Percentiles rank a stretch among this genome's conserved stretches.
These are phyloP conservation scores for Pisolithus marmoratus DNA, from an alignment of 768 basidiomycete species.

Conservation along the genomic window DNA sequence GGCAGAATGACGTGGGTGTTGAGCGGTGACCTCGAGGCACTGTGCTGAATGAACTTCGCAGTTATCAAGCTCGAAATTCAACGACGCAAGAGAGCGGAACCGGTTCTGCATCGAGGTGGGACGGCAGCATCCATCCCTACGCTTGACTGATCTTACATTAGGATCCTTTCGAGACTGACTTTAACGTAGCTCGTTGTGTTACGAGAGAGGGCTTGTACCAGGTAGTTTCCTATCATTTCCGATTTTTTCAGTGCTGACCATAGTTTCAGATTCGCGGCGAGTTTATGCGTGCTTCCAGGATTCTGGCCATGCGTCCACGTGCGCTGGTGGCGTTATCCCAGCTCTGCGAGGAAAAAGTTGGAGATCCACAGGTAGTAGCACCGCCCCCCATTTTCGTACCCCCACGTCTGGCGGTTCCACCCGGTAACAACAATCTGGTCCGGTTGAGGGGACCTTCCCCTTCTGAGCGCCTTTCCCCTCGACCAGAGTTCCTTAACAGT, in stretches of 20 bases:
- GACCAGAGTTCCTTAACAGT: constrained; percentile 41
- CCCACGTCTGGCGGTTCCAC: constrained; percentile 46
- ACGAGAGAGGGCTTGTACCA: constrained; percentile 95
- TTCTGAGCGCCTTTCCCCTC: constrained; percentile 50
- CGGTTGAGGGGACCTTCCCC: constrained; percentile 40
- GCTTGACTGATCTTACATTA: constrained; percentile 24
- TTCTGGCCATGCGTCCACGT: constrained; percentile 73
- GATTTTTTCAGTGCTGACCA: constrained; percentile 1
- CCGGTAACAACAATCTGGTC: constrained; percentile 58
- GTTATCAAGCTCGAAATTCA: constrained; percentile 51
- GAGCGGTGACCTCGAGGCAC: background rate
- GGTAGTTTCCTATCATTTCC: constrained; percentile 32
- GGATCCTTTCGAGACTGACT: constrained; percentile 97
- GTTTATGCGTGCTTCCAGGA: constrained; percentile 92
- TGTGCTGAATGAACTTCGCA: constrained; percentile 17
- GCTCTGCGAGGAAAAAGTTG: constrained; percentile 86
- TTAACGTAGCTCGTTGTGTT: constrained; percentile 94
- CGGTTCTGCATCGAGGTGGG: constrained; percentile 91
- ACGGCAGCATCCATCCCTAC: background rate
- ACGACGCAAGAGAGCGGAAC: constrained; percentile 82
- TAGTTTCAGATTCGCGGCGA: constrained; percentile 84
- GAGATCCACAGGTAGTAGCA: constrained; percentile 34
- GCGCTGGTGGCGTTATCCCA: constrained; percentile 80
- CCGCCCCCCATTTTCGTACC: constrained; percentile 38
- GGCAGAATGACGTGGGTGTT: constrained; percentile 83